Conservation (phyloP, 331 rosid species). For the Acacia pycnantha region DNA sequence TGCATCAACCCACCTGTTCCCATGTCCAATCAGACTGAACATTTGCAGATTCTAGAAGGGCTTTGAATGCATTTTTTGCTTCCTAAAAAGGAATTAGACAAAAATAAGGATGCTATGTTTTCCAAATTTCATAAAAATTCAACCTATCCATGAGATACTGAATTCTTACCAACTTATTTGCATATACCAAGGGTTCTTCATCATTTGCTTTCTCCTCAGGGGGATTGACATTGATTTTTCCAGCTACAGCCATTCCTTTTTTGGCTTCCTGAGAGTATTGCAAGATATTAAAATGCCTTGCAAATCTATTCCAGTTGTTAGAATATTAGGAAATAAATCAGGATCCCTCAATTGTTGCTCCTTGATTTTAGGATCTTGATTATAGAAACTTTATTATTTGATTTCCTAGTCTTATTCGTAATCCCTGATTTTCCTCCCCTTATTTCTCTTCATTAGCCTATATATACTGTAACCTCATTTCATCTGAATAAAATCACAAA, state of each 20-base stretch:
- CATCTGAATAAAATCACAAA: too few relatives aligned
- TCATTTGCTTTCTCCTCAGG: conserved; percentile 75
- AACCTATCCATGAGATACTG: conserved; percentile 21
- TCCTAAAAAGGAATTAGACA: conserved; percentile 47
- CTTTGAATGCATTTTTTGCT: conserved; percentile 94
- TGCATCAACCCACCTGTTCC: conserved; percentile 79
- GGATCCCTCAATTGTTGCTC: too few relatives aligned
- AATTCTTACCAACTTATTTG: conserved; percentile 77
- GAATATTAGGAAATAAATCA: too few relatives aligned
- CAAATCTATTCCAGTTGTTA: neutral
- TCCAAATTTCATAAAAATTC: conserved; percentile 2
- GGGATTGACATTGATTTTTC: conserved; percentile 62
- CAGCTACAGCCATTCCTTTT: conserved; percentile 67
- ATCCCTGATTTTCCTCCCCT: too few relatives aligned
- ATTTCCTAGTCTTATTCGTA: too few relatives aligned
- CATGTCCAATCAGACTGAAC: conserved; percentile 99
- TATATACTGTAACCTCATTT: too few relatives aligned
- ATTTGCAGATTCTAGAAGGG: conserved; percentile 84
- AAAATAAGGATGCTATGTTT: conserved; percentile 13
- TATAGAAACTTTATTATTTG: too few relatives aligned
- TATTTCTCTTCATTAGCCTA: too few relatives aligned
- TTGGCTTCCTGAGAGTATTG: conserved; percentile 63
- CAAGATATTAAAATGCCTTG: neutral
- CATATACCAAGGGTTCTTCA: conserved; percentile 75
- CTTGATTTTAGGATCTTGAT: too few relatives aligned